Evolutionary conservation across 2,329 filamentous ascomycete genomes (phyloP), one percentile per base, ranked within the genome.

Genomic region (Fusarium sacchari): DNA sequence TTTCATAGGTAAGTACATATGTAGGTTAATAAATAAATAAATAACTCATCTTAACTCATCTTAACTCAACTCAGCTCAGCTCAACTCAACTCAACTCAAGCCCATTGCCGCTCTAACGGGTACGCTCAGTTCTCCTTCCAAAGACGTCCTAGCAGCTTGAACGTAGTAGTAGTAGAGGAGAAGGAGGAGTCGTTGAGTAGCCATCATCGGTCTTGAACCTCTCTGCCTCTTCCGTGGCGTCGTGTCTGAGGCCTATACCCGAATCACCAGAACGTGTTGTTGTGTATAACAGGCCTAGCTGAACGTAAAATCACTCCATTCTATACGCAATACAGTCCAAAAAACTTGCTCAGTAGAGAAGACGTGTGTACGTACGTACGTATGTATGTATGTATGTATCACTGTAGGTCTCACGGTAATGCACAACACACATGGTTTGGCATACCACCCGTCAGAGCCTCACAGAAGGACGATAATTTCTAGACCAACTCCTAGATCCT

Each of bases 381-480:
- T 37, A 20, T 43, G n/a, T 37, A 20, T 43, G 32, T 32, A 32
- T 32, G 30, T 53, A 28, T 43, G 24, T 37, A 20, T 43, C 36
- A 42, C 52, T 65, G 22, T 47, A 43, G 53, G 62, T 61, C 60
- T 66, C 66, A 60, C 44, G 46, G 46, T 44, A 53, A 70, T 65
- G 55, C 53, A 69, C 44, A 58, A 58, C 57, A 55, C 69, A 71
- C 67, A 71, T 71, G 67, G 57, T 53, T 47, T 71, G 57, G 52
- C 46, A 67, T 71, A 46, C 42, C 42, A 57, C 67, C 66, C 37
- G 40, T 28, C 55, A 70, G 60, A 67, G 56, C 62, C 67, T 59
- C 69, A 56, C 42, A 61, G 40, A 53, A 28, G 32, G 34, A 37
- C 34, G 50, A 53, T 28, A 37, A 53, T 37, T 20, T 36, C 50